These are phyloP conservation scores for Emergomyces pasteurianus DNA, from an alignment of 2,329 filamentous ascomycete species.

Conservation along the genomic window DNA sequence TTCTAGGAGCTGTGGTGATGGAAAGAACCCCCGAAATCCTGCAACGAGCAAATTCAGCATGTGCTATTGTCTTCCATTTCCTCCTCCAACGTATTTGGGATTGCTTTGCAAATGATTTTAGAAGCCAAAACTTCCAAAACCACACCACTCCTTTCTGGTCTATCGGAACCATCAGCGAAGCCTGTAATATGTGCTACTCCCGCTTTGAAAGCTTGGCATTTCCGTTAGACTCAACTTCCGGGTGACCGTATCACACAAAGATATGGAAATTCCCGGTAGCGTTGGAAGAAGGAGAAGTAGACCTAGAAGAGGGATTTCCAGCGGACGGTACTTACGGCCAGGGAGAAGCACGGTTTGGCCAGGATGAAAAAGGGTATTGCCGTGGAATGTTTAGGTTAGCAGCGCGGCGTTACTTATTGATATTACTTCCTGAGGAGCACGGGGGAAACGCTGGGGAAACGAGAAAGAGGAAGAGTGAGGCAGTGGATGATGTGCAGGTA, in stretches of 20 bases:
- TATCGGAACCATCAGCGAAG: neutral
- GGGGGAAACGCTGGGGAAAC: neutral
- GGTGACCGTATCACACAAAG: neutral
- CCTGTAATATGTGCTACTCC: neutral
- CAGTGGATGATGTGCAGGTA: neutral
- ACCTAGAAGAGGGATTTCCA: neutral
- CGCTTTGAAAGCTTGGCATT: neutral
- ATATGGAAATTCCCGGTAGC: neutral
- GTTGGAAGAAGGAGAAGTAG: neutral
- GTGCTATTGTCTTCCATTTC: neutral
- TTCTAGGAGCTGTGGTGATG: neutral
- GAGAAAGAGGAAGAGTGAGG: neutral
- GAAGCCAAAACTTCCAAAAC: neutral
- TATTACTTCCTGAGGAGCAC: neutral
- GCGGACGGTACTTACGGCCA: neutral
- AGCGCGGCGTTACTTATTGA: neutral
- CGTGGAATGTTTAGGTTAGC: neutral
- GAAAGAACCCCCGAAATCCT: neutral
- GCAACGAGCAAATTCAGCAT: neutral
- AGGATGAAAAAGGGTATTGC: neutral
- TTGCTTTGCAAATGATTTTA: neutral
- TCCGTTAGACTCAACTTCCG: neutral
- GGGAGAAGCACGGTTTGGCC: neutral
- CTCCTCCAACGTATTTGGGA: neutral
- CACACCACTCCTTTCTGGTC: neutral